Conservation (phyloP, 768 basidiomycete genomes). For the Amanita muscaria region DNA sequence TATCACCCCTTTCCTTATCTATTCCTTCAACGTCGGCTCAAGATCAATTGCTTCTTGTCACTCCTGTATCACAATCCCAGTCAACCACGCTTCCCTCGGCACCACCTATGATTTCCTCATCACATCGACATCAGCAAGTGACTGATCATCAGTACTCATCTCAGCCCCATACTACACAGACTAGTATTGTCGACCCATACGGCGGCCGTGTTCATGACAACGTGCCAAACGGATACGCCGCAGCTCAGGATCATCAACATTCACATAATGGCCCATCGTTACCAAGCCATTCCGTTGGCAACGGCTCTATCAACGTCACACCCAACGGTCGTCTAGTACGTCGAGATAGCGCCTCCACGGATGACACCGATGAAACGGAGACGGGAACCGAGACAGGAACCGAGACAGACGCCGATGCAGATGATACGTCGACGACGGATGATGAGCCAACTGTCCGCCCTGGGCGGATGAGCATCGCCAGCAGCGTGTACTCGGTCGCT, state of each 20-base stretch:
- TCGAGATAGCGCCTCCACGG: conserved; percentile 12
- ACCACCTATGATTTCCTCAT: not conserved
- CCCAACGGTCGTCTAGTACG: conserved; percentile 7
- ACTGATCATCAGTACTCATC: conserved; percentile 10
- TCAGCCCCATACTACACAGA: conserved; percentile 14
- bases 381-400: conserved; percentile 23
- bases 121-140: conserved; percentile 10
- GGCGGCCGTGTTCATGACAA: conserved; percentile 31
- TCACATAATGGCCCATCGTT: conserved; percentile 1
- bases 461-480: conserved; percentile 17
- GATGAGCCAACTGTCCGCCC: conserved; percentile 77
- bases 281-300: not conserved
- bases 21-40: conserved; percentile 18
- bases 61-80: not conserved
- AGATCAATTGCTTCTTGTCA: conserved; percentile 6
- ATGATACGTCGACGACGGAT: conserved; percentile 54
- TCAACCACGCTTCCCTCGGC: conserved; percentile 6
- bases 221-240: conserved; percentile 3
- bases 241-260: conserved; percentile 1
- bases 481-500: conserved; percentile 21
- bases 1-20: conserved; percentile 7
- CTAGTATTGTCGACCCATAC: conserved; percentile 47
- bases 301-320: conserved; percentile 1
- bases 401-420: conserved; percentile 38
- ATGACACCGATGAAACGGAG: conserved; percentile 22